These are phyloP conservation scores for Cladorrhinum samala DNA, from an alignment of 495 filamentous ascomycete species.

Conservation along the genomic window DNA sequence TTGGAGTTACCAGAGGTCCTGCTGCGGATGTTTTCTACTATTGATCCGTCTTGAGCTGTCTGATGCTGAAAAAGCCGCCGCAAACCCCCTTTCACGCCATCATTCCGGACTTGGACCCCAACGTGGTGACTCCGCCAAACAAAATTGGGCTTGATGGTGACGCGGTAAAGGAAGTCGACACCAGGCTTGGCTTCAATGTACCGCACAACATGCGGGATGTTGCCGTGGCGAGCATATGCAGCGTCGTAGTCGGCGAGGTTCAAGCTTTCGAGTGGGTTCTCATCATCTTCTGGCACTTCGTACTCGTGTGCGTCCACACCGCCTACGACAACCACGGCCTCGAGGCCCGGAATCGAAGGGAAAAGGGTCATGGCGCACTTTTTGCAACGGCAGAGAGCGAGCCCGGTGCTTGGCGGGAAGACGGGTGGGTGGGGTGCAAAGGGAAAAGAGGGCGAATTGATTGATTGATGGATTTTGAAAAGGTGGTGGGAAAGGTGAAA, in stretches of 20 bases:
- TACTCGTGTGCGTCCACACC: conserved; percentile 26
- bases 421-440: background rate
- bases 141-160: background rate
- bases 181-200: conserved; percentile 16
- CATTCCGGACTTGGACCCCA: background rate
- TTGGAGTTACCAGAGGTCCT: background rate
- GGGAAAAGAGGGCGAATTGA: no score
- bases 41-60: background rate
- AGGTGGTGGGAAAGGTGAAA: no score
- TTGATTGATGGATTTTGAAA: no score
- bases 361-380: background rate
- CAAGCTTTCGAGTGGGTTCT: background rate
- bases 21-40: background rate
- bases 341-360: conserved; percentile 20
- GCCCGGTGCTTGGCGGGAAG: background rate
- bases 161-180: background rate
- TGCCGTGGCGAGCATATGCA: background rate
- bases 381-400: no score
- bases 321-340: conserved; percentile 22
- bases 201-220: background rate
- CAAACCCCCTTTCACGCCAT: background rate
- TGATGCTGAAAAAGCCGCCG: background rate
- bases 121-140: background rate
- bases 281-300: conserved; percentile 13
- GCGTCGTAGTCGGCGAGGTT: background rate